A percentile compares a stretch with the other conserved stretches of the same genome.
These are phyloP conservation scores for Cryptococcus deneoformans DNA, from an alignment of 1,284 basidiomycete genomes.

Conservation along the genomic window DNA sequence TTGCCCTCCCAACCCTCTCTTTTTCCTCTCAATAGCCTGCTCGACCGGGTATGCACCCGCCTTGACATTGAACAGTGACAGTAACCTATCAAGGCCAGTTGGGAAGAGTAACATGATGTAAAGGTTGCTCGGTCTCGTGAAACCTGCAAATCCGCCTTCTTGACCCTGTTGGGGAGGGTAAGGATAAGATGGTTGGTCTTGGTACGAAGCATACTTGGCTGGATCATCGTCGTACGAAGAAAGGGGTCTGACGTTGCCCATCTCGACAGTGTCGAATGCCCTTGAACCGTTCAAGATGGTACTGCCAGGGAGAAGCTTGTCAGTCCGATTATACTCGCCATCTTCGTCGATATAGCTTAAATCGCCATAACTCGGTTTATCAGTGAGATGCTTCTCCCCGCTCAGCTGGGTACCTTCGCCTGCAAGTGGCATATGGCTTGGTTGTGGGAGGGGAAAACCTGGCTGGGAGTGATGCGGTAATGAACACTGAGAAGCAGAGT, in stretches of 20 bases:
- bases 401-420: constrained; percentile 4
- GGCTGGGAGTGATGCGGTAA: constrained; percentile 7
- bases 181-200: constrained; percentile 17
- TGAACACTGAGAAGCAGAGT: constrained; percentile 36
- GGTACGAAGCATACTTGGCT: constrained; percentile 23
- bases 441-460: constrained; percentile 1
- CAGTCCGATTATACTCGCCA: constrained; percentile 29
- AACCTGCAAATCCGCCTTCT: not conserved
- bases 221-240: constrained; percentile 9
- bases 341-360: constrained; percentile 40
- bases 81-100: constrained; percentile 32
- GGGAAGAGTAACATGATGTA: constrained; percentile 31
- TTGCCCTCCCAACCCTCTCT: constrained; percentile 51
- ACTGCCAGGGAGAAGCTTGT: constrained; percentile 21
- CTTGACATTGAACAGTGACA: constrained; percentile 31
- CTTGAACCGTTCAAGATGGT: constrained; percentile 1
- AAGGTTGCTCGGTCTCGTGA: constrained; percentile 10
- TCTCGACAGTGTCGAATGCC: constrained; percentile 18
- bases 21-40: constrained; percentile 80
- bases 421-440: constrained; percentile 4
- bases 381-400: constrained; percentile 9
- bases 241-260: constrained; percentile 8
- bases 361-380: constrained; percentile 26
- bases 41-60: constrained; percentile 60
- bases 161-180: not conserved